Evolutionary conservation across 352 stramenopile species (phyloP).

Genomic region (Pythium phragmitis): DNA sequence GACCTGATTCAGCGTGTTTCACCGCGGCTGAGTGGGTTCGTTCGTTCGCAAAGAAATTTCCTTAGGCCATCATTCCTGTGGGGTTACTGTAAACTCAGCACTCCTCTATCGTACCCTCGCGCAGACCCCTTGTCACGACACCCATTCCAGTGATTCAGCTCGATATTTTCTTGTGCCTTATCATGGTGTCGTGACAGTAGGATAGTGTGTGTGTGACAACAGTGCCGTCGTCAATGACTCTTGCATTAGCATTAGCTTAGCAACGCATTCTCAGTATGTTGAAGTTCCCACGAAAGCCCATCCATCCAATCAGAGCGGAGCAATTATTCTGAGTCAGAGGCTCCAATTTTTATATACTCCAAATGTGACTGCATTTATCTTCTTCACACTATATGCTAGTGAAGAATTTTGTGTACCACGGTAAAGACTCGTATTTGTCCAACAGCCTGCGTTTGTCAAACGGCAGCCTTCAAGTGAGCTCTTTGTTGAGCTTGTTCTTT

Average conservation of each 20-base stretch:
- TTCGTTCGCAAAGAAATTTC: too few relatives aligned
- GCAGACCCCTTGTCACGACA: too few relatives aligned
- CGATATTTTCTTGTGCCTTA: too few relatives aligned
- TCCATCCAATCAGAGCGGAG: conserved; percentile 9
- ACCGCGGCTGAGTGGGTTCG: too few relatives aligned
- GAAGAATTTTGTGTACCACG: conserved; percentile 1
- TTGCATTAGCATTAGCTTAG: conserved; percentile 5
- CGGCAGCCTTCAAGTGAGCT: too few relatives aligned
- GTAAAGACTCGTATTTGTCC: conserved; percentile 5
- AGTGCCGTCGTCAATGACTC: not conserved
- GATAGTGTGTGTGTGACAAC: not conserved
- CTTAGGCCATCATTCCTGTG: too few relatives aligned
- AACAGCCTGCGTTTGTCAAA: conserved; percentile 18
- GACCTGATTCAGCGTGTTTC: too few relatives aligned
- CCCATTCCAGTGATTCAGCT: too few relatives aligned
- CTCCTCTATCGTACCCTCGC: too few relatives aligned
- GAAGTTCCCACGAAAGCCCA: conserved; percentile 8
- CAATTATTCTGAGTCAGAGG: not conserved
- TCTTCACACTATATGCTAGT: not conserved
- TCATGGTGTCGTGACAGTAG: too few relatives aligned
- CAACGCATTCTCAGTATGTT: conserved; percentile 8
- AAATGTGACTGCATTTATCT: not conserved
- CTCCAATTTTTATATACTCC: not conserved
- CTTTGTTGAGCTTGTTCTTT: too few relatives aligned
- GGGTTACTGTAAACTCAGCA: too few relatives aligned